Conservation (phyloP, 148 eudicot species). For the Camellia lanceoleosa region DNA sequence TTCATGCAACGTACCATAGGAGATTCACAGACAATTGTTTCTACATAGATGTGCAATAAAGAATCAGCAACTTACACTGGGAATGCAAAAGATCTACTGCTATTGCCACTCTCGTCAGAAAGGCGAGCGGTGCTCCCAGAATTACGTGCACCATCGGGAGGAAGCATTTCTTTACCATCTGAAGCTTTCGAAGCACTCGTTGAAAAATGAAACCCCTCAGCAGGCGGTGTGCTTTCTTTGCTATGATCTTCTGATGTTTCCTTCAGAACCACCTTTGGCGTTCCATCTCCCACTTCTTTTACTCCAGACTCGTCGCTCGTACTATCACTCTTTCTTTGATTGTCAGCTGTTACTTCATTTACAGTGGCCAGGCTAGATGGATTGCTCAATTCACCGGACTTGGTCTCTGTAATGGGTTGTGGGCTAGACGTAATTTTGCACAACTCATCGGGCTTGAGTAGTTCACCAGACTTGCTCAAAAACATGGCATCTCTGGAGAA, state of each 20-base stretch:
- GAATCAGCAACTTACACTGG: constrained; percentile 34
- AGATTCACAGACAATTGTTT: background rate
- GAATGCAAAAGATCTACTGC: constrained; percentile 48
- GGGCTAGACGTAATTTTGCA: background rate
- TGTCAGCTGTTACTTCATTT: constrained; percentile 25
- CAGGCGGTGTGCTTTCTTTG: background rate
- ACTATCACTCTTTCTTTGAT: constrained; percentile 20
- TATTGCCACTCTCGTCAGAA: constrained; percentile 36
- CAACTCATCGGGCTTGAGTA: constrained; percentile 22
- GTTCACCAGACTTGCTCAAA: constrained; percentile 31
- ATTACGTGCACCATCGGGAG: constrained; percentile 13
- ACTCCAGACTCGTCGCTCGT: background rate
- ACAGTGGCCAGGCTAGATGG: constrained; percentile 25
- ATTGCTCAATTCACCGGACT: background rate
- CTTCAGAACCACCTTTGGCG: background rate
- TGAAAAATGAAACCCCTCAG: background rate
- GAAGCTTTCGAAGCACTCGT: background rate
- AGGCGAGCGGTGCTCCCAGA: constrained; percentile 28
- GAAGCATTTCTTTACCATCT: constrained; percentile 13
- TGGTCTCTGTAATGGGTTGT: constrained; percentile 1
- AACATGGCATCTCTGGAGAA: constrained; percentile 31
- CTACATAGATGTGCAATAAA: background rate
- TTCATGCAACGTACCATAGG: background rate
- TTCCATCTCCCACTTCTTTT: background rate
- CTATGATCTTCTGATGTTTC: constrained; percentile 2